Evolutionary conservation across 2,329 filamentous ascomycete species (phyloP).

Genomic region (Cladosporium sp.): DNA sequence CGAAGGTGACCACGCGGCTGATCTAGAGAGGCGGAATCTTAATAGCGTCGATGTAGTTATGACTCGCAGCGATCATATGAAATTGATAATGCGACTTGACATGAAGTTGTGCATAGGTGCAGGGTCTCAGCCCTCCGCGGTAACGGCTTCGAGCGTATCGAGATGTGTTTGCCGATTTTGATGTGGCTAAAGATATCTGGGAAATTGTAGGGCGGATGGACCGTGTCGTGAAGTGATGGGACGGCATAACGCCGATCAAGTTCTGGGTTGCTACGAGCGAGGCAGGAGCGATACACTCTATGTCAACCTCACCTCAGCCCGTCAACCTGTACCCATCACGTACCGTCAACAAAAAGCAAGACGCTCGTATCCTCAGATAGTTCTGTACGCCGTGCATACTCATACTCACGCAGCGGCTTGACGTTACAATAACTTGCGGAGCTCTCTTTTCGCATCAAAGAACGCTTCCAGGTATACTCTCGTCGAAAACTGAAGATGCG

Average conservation of each 20-base stretch:
- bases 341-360: background rate
- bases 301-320: background rate
- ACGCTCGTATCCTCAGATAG: background rate
- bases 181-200: background rate
- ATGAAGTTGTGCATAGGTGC: background rate
- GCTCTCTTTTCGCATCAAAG: background rate
- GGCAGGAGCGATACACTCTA: background rate
- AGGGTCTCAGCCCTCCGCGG: too few species aligned
- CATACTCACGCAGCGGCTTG: too few species aligned
- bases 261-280: background rate
- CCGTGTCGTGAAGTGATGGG: too few species aligned
- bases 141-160: too few species aligned
- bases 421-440: background rate
- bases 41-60: background rate
- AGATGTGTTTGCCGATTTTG: background rate
- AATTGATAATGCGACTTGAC: background rate
- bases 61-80: background rate
- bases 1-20: background rate
- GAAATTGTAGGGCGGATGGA: too few species aligned
- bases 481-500: background rate
- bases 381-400: too few species aligned
- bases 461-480: background rate
- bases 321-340: background rate
- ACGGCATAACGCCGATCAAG: too few species aligned
- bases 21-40: background rate